These are phyloP conservation scores for Didymella exigua DNA, from an alignment of 2,329 filamentous ascomycete species.

Conservation along the genomic window DNA sequence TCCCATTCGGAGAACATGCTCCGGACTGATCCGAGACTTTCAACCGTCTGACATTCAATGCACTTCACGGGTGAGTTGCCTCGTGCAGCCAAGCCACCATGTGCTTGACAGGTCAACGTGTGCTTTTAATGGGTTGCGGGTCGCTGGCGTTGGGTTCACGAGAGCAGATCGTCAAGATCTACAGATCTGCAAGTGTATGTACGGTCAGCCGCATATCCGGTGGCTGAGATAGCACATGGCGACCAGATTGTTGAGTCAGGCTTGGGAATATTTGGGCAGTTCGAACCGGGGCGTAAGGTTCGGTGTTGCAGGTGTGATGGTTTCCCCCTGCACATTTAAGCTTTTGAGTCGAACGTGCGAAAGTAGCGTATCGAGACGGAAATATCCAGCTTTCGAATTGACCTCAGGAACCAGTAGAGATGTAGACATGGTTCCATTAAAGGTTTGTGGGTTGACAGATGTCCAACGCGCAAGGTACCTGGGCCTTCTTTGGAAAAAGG, in stretches of 20 bases:
- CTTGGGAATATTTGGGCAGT: background rate
- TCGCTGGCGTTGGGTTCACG: background rate
- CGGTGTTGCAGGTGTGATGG: background rate
- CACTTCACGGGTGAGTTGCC: background rate
- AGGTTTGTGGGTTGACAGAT: background rate
- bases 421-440: background rate
- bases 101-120: background rate
- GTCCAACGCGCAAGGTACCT: background rate
- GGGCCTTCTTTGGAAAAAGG: background rate
- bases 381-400: background rate
- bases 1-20: background rate
- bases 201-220: conserved; percentile 3
- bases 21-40: background rate
- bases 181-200: conserved; percentile 12
- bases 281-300: background rate
- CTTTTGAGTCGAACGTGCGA: too few relatives aligned
- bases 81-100: background rate
- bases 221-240: conserved; percentile 10
- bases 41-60: background rate
- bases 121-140: conserved; percentile 1
- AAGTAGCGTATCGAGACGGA: background rate
- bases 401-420: background rate
- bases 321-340: too few relatives aligned
- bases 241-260: conserved; percentile 1
- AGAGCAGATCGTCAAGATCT: conserved; percentile 9